phyloP scores from a whole-genome alignment of 768 basidiomycete species.

The Fistulinella prunicolor region DNA sequence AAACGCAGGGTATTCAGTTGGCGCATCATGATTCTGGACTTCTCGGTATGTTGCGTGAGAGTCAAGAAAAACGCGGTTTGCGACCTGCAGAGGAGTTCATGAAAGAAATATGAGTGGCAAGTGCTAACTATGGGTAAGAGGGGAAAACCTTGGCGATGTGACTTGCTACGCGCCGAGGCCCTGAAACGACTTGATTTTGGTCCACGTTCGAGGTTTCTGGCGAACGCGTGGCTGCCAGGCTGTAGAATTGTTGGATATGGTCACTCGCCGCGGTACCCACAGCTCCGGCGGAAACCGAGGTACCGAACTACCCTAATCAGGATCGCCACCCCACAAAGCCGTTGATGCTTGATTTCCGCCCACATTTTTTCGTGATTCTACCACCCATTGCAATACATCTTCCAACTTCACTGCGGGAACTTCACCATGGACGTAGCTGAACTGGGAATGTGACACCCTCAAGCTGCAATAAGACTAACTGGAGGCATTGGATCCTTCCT shows the following conservation, averaged over 20 bases:
- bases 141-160: conserved; percentile 19
- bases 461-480: no score
- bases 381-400: conserved; percentile 7
- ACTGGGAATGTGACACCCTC: background rate
- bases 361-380: background rate
- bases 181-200: conserved; percentile 19
- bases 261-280: conserved; percentile 8
- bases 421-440: background rate
- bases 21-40: conserved; percentile 30
- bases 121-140: conserved; percentile 15
- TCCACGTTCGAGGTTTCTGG: conserved; percentile 18
- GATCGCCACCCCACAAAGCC: conserved; percentile 16
- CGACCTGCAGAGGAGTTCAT: conserved; percentile 26
- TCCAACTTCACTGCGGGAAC: no score
- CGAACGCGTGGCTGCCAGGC: conserved; percentile 18
- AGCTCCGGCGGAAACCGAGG: conserved; percentile 18
- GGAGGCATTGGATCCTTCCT: background rate
- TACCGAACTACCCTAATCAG: conserved; percentile 20
- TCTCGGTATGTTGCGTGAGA: conserved; percentile 34
- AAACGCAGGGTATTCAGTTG: conserved; percentile 24
- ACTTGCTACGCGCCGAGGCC: conserved; percentile 27
- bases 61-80: conserved; percentile 35
- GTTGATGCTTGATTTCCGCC: background rate
- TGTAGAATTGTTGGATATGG: background rate
- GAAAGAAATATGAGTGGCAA: conserved; percentile 26